Conservation (phyloP, 768 basidiomycete species). For the Pulveroboletus sp. region DNA sequence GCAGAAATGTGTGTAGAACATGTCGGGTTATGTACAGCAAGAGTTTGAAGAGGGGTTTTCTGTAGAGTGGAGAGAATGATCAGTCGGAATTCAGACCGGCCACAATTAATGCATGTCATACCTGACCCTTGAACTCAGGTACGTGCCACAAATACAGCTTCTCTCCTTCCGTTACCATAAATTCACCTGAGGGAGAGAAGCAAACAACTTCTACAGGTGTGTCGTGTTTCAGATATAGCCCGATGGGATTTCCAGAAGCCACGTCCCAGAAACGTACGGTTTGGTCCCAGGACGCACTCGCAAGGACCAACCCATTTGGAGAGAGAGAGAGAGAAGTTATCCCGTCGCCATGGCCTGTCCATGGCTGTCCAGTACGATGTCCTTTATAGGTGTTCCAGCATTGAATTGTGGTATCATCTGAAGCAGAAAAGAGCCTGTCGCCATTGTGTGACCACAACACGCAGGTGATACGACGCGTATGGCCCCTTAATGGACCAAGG, state of each 20-base stretch:
- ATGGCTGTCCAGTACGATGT: background rate
- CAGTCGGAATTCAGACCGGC: too few species aligned
- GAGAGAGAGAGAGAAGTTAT: background rate
- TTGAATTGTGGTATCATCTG: too few species aligned
- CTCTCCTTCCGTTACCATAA: background rate
- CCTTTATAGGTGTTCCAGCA: too few species aligned
- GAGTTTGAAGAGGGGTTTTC: too few species aligned
- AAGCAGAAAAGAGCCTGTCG: too few species aligned
- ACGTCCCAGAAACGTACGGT: constrained; percentile 8
- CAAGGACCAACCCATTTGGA: background rate
- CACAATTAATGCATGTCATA: too few species aligned
- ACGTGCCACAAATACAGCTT: background rate
- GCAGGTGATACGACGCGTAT: too few species aligned
- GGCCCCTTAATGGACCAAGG: too few species aligned
- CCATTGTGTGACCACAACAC: too few species aligned
- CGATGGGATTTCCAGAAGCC: background rate
- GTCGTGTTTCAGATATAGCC: background rate
- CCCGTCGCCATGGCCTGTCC: constrained; percentile 11
- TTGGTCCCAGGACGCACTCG: background rate
- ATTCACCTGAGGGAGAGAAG: constrained; percentile 7
- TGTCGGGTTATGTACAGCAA: too few species aligned
- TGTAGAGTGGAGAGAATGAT: too few species aligned
- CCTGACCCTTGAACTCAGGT: background rate
- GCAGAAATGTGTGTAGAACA: too few species aligned
- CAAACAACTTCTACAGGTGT: background rate